Evolutionary conservation across 257 asterid genomes (phyloP).

Genomic region (Solanum arcanum): DNA sequence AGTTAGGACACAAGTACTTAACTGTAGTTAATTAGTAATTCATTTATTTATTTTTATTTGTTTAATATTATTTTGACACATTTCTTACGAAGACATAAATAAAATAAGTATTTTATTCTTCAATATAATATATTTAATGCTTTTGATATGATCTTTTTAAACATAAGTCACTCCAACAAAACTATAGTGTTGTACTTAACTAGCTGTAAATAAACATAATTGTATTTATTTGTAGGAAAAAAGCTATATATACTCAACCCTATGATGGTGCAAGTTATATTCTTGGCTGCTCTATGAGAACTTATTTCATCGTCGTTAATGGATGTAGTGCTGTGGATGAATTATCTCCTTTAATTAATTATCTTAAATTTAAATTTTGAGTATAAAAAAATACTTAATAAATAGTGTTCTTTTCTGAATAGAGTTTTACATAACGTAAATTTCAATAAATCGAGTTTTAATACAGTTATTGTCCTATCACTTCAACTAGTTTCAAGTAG

Average conservation of each 20-base stretch:
- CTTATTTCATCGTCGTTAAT: background rate
- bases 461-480: background rate
- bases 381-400: accelerated
- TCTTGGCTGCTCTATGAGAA: background rate
- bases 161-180: too few species aligned
- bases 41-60: accelerated
- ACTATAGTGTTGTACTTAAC: too few species aligned
- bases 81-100: too few species aligned
- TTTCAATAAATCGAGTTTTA: too few species aligned
- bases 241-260: too few species aligned
- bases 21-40: accelerated
- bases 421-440: accelerated
- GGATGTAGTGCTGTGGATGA: accelerated
- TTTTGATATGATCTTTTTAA: too few species aligned
- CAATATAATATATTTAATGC: too few species aligned
- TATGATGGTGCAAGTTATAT: background rate
- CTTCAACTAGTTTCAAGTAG: background rate
- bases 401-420: too few species aligned
- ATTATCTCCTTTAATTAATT: accelerated
- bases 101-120: background rate
- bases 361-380: accelerated
- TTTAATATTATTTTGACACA: accelerated
- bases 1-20: background rate
- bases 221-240: too few species aligned
- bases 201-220: too few species aligned